Evolutionary conservation across 352 stramenopile species (phyloP).

Genomic region (Globisporangium rhizosaccharum): DNA sequence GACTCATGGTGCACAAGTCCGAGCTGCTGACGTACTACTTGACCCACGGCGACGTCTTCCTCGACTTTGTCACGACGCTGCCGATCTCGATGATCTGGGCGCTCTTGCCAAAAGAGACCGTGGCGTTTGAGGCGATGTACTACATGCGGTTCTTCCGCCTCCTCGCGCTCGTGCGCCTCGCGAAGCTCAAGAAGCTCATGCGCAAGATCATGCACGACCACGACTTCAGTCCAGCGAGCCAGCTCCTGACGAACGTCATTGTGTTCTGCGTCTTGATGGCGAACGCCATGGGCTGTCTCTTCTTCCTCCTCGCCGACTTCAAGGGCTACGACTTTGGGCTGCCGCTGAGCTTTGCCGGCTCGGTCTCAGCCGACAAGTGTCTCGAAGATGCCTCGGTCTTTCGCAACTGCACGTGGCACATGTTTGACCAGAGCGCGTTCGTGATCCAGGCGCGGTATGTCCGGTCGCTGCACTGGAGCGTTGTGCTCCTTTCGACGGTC

Average conservation of each 20-base stretch:
- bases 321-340: constrained; percentile 3
- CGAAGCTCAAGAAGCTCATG: constrained; percentile 17
- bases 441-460: constrained; percentile 56
- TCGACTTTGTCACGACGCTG: constrained; percentile 14
- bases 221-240: constrained; percentile 19
- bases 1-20: not conserved
- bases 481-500: constrained; percentile 66
- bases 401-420: constrained; percentile 70
- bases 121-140: constrained; percentile 13
- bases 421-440: constrained; percentile 58
- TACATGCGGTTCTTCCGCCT: constrained; percentile 20
- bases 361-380: constrained; percentile 32
- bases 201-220: constrained; percentile 23
- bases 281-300: constrained; percentile 16
- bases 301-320: constrained; percentile 19
- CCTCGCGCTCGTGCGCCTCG: constrained; percentile 13
- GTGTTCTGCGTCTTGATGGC: constrained; percentile 11
- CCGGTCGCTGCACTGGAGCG: constrained; percentile 61
- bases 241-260: constrained; percentile 15
- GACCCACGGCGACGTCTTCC: constrained; percentile 8
- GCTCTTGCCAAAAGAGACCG: constrained; percentile 13
- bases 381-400: constrained; percentile 41
- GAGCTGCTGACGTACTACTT: constrained; percentile 13
- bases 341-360: constrained; percentile 12
- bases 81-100: constrained; percentile 19